Evolutionary conservation across 2,329 filamentous ascomycete species (phyloP).

Genomic region (Diaporthe capsici): DNA sequence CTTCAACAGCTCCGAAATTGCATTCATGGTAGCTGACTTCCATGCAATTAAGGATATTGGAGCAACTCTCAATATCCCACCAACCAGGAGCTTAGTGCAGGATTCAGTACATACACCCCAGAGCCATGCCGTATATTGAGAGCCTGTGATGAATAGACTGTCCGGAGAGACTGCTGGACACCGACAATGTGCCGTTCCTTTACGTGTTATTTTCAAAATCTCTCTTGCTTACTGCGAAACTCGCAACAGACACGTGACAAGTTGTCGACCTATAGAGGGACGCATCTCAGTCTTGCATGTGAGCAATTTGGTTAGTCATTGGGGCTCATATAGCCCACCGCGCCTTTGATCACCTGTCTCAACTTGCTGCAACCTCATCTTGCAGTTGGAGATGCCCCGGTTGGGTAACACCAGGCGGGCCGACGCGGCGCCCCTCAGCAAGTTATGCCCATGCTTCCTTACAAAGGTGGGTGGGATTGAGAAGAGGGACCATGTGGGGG

Average conservation of each 20-base stretch:
- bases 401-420: slow-evolving; percentile 25
- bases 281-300: too few species aligned
- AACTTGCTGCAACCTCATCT: slow-evolving; percentile 1
- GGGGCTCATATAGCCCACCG: neutral
- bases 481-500: neutral
- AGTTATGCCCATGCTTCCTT: neutral
- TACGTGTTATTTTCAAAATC: too few species aligned
- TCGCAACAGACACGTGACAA: neutral
- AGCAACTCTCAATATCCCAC: neutral
- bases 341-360: neutral
- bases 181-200: neutral
- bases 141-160: neutral
- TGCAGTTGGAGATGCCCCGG: neutral
- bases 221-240: too few species aligned
- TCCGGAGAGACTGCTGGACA: neutral
- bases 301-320: too few species aligned
- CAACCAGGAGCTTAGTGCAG: neutral
- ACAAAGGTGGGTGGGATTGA: slow-evolving; percentile 4
- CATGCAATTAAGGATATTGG: neutral
- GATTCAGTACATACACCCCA: neutral
- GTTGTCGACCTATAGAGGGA: neutral
- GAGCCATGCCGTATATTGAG: too few species aligned
- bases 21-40: neutral
- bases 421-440: slow-evolving; percentile 13
- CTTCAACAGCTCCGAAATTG: neutral